Conservation (phyloP, 2,329 filamentous ascomycete genomes). For the Diaporthe australafricana region DNA sequence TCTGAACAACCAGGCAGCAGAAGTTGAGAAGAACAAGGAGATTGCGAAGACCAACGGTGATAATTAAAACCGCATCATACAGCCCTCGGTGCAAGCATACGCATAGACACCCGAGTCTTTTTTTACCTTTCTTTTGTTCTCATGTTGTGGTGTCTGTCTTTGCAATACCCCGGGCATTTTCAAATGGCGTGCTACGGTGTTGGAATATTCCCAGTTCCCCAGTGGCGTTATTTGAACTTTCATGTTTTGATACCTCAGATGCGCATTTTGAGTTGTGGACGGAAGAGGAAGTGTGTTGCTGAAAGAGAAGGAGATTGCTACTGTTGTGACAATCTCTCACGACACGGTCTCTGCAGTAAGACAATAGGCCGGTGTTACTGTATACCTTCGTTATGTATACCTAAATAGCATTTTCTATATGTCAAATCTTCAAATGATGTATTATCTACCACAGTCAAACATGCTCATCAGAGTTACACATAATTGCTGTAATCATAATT, state of each 20-base stretch:
- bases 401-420: neutral
- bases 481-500: too few species aligned
- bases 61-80: neutral
- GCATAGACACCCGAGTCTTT: neutral
- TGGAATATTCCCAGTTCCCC: neutral
- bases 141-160: neutral
- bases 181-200: neutral
- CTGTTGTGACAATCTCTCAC: neutral
- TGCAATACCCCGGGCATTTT: neutral
- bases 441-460: too few species aligned
- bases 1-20: constrained; percentile 49
- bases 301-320: neutral
- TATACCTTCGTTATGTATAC: neutral
- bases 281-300: neutral
- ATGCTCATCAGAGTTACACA: too few species aligned
- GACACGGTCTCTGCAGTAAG: neutral
- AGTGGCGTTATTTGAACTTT: neutral
- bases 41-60: constrained; percentile 45
- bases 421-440: neutral
- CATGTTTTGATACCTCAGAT: neutral
- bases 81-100: neutral
- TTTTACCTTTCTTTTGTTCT: neutral
- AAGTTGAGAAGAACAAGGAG: constrained; percentile 54
- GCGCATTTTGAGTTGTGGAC: neutral
- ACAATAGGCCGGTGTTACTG: neutral